Base-by-base conservation (phyloP, 1,284 basidiomycete species). In the Neonothopanus nambi region DNA sequence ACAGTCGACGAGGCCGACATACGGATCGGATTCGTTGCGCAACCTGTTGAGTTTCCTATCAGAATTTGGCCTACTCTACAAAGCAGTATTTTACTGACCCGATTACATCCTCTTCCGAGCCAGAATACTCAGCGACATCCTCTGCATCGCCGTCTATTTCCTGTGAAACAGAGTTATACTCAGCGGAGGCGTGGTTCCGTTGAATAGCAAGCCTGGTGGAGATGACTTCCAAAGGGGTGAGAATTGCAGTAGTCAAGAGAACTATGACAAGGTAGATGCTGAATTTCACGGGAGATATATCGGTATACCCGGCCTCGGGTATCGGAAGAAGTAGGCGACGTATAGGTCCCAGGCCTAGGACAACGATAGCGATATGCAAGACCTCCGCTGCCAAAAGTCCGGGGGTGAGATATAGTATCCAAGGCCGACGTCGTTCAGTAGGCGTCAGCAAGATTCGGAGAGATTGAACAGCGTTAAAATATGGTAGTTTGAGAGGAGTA, bases 11-110 rank as follows among this genome's bases (percentile, higher is more conserved):
- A 94, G 69, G 5, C 93, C 89, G 36, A 80, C 67, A 65, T 96
- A 96, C n/a, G 93, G 92, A 62, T 95, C 91, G 40, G 81, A 85
- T 64, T 93, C 93, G 51, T 83, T 86, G 58, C 93, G 81, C 58
- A 95, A 70, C 12, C 87, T 89, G 50, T 37, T 9, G 28, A 39
- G 60, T 49, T 51, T 23, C n/a, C 33, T 35, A 39, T 24, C 44
- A 48, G 33, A 23, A n/a, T n/a, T n/a, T n/a, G n/a, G 36, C 15
- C 28, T 28, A 35, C 41, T 35, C 43, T 44, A 36, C 20, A 40
- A 38, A 20, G 20, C 18, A 52, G 37, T 18, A 42, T 48, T 13
- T 54, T 59, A 66, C 78, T 58, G 52, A 87, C 85, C 91, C 91
- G 61, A 96, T 93, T 9, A 96, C 93, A 64, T 95, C 93, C 67